Evolutionary conservation across 805 yeast genomes (phyloP).

Genomic region (Myxozyma nipponensis): DNA sequence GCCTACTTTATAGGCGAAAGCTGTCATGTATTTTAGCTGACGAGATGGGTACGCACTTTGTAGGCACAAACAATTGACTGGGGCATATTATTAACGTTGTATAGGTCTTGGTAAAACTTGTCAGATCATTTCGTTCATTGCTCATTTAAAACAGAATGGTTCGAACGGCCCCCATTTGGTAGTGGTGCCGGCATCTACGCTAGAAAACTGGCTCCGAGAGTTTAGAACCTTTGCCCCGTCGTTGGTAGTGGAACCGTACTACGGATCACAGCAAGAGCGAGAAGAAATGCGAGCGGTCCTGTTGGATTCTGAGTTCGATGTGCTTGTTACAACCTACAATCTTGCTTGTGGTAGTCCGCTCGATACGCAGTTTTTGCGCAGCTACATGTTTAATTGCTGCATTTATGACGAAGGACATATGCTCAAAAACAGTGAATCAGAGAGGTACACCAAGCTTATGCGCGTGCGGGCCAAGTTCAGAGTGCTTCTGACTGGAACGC

Average conservation of each 20-base stretch:
- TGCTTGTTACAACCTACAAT: conserved; percentile 89
- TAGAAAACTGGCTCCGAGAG: conserved; percentile 97
- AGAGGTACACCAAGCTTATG: conserved; percentile 84
- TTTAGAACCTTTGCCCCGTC: conserved; percentile 82
- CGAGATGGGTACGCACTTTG: conserved; percentile 70
- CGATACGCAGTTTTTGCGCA: conserved; percentile 74
- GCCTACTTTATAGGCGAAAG: conserved; percentile 67
- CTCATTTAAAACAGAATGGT: conserved; percentile 71
- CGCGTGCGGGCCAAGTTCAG: conserved; percentile 78
- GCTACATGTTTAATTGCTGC: conserved; percentile 74
- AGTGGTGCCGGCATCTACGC: conserved; percentile 93
- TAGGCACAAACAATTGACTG: neutral
- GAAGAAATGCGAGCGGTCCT: conserved; percentile 75
- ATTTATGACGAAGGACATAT: conserved; percentile 98
- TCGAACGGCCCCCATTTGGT: conserved; percentile 80
- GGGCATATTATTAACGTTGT: neutral
- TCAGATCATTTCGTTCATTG: conserved; percentile 89
- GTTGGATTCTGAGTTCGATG: conserved; percentile 61
- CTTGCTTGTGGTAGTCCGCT: conserved; percentile 81
- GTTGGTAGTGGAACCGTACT: conserved; percentile 82
- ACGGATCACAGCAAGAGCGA: conserved; percentile 83
- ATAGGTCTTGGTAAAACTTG: conserved; percentile 80
- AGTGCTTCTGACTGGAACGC: conserved; percentile 90
- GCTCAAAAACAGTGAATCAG: conserved; percentile 84
- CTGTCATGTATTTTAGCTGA: conserved; percentile 94